Conservation (phyloP, 495 filamentous ascomycete genomes). For the Neurospora sp. region DNA sequence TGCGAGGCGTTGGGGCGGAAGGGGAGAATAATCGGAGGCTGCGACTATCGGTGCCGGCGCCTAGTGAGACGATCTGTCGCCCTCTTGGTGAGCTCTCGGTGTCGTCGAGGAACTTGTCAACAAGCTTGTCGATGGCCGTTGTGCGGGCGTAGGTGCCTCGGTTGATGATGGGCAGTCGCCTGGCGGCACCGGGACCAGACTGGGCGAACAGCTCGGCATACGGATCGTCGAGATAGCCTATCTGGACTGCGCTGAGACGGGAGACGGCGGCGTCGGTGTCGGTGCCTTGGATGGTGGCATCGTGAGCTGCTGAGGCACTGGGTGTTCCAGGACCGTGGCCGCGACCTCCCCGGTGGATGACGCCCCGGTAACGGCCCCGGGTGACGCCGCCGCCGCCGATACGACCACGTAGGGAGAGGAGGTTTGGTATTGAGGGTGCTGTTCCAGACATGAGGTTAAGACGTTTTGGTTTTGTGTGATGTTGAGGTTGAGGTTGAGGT, state of each 20-base stretch:
- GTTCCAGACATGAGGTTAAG: constrained; percentile 42
- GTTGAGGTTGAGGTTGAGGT: not conserved
- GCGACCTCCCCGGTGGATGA: constrained; percentile 34
- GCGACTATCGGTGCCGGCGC: constrained; percentile 88
- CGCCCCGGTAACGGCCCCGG: constrained; percentile 28
- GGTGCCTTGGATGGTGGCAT: constrained; percentile 67
- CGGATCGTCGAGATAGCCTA: constrained; percentile 79
- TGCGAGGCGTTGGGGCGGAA: constrained; percentile 12
- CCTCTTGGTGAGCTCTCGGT: constrained; percentile 7
- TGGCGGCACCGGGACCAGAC: constrained; percentile 21
- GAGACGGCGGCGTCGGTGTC: constrained; percentile 88
- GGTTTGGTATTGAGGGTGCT: constrained; percentile 64
- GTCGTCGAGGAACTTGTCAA: constrained; percentile 55
- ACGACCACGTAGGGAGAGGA: constrained; percentile 51
- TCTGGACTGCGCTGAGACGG: constrained; percentile 72
- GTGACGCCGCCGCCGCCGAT: constrained; percentile 16
- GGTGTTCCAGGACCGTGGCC: constrained; percentile 21
- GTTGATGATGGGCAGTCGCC: constrained; percentile 70
- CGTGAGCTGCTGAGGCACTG: constrained; percentile 21
- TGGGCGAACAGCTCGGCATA: constrained; percentile 61
- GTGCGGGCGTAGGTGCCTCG: constrained; percentile 91
- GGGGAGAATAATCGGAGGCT: constrained; percentile 56
- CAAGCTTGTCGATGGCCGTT: constrained; percentile 70
- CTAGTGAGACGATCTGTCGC: constrained; percentile 80
- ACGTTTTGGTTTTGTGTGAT: not conserved